These are phyloP conservation scores for Deinandra increscens DNA, from an alignment of 129 eudicot species.

Conservation along the genomic window DNA sequence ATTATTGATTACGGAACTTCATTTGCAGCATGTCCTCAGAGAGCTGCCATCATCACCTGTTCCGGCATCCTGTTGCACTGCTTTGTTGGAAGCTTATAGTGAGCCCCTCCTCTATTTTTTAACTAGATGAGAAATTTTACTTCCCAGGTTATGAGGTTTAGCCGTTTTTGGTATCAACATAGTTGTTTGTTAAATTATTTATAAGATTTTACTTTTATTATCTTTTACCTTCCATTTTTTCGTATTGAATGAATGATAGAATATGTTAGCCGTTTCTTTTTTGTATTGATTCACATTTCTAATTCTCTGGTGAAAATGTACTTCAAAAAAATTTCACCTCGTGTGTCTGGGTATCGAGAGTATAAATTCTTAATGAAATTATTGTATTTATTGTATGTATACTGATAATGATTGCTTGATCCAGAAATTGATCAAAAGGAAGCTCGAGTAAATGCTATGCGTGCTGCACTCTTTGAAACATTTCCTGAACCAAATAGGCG, in stretches of 20 bases:
- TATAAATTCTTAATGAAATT: background rate
- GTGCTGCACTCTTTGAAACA: conserved; percentile 75
- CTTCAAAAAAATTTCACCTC: too few relatives aligned
- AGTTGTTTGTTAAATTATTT: background rate
- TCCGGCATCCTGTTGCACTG: conserved; percentile 98
- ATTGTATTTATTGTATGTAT: background rate
- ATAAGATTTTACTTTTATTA: background rate
- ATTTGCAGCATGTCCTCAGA: conserved; percentile 89
- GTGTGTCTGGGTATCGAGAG: background rate
- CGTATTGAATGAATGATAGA: background rate
- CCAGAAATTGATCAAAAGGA: conserved; percentile 87
- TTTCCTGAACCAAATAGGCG: conserved; percentile 99
- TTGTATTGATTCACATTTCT: background rate
- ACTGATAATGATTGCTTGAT: conserved; percentile 22
- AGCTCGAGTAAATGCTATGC: conserved; percentile 81
- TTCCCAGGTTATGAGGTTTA: background rate
- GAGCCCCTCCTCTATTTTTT: conserved; percentile 34
- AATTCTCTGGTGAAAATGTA: background rate
- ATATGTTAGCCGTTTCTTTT: background rate
- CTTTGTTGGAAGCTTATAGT: conserved; percentile 92
- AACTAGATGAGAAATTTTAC: background rate
- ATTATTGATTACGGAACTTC: conserved; percentile 13
- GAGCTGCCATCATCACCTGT: conserved; percentile 99
- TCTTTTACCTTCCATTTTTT: background rate
- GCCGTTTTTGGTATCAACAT: background rate